phyloP scores from a whole-genome alignment of 139 green algal genomes.

The Chlamydomonas sphaeroides region DNA sequence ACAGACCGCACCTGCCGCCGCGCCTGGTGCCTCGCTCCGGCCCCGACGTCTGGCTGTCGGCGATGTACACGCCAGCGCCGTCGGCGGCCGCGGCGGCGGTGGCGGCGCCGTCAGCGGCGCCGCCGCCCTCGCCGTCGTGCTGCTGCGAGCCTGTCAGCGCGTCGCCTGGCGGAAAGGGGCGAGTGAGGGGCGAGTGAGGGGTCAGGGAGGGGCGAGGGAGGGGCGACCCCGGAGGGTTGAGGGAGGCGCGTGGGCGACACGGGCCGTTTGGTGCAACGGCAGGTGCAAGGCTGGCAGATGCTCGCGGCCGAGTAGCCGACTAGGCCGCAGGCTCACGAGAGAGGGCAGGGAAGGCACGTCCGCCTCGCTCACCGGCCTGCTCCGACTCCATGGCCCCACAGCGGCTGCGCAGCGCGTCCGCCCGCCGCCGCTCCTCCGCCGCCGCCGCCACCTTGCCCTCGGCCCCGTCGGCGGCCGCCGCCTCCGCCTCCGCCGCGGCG shows the following conservation, averaged over 20 bases:
- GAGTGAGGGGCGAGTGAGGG: no score
- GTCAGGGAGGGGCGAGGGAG: no score
- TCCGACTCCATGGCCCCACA: not conserved
- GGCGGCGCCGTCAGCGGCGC: not conserved
- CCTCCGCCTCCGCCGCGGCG: not conserved
- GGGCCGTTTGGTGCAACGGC: no score
- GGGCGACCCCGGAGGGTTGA: no score
- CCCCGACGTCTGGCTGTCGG: conserved; percentile 34
- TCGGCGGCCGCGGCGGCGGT: not conserved
- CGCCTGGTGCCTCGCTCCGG: not conserved
- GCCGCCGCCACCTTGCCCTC: not conserved
- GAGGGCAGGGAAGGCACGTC: not conserved
- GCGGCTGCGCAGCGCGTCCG: not conserved
- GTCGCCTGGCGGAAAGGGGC: conserved; percentile 7
- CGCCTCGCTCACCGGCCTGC: not conserved
- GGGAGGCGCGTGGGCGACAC: no score
- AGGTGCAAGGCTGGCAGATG: no score
- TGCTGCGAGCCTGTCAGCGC: not conserved
- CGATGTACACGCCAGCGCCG: conserved; percentile 30
- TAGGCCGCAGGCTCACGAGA: no score
- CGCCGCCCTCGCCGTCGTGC: not conserved
- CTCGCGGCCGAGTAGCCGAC: no score
- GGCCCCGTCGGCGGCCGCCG: not conserved
- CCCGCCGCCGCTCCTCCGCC: no score
- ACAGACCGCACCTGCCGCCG: not conserved